A percentile compares a stretch with the other conserved stretches of the same genome.
Conservation (phyloP, 2,329 filamentous ascomycete species). For the Fonsecaea monophora region DNA sequence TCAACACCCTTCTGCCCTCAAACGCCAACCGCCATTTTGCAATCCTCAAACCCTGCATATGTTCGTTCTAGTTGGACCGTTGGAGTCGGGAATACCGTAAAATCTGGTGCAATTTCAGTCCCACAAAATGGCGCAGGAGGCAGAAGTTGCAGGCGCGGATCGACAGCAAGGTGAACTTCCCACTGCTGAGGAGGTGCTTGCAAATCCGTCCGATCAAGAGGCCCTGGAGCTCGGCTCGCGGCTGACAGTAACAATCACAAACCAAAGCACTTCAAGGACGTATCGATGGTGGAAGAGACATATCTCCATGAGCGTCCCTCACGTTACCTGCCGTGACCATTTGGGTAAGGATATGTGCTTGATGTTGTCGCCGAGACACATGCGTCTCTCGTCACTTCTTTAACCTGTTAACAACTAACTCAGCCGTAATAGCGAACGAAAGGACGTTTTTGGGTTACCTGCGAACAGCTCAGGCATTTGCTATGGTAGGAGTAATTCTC, state of each 20-base stretch:
- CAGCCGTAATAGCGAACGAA: constrained; percentile 33
- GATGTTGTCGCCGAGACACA: background rate
- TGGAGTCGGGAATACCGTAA: background rate
- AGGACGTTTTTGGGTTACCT: constrained; percentile 38
- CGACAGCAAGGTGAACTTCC: constrained; percentile 7
- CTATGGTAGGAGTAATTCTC: constrained; percentile 36
- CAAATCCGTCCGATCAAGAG: constrained; percentile 33
- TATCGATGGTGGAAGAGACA: constrained; percentile 34
- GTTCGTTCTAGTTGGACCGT: background rate
- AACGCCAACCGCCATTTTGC: background rate
- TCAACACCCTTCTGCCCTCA: background rate
- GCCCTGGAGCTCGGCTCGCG: constrained; percentile 31
- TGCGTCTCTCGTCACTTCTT: background rate
- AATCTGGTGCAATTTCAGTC: background rate
- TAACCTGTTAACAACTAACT: background rate
- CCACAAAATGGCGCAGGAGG: background rate
- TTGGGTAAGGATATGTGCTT: constrained; percentile 28
- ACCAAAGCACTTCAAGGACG: constrained; percentile 13
- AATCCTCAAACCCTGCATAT: background rate
- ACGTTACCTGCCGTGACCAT: constrained; percentile 37
- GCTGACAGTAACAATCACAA: constrained; percentile 17
- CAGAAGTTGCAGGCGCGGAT: constrained; percentile 7
- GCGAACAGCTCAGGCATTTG: constrained; percentile 37
- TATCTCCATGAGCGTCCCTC: constrained; percentile 34
- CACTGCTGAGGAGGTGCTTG: constrained; percentile 22